Percentiles rank a stretch among this genome's conserved stretches.
Conservation (phyloP, 192 early-diverging fungal species). For the Coemansia sp. region DNA sequence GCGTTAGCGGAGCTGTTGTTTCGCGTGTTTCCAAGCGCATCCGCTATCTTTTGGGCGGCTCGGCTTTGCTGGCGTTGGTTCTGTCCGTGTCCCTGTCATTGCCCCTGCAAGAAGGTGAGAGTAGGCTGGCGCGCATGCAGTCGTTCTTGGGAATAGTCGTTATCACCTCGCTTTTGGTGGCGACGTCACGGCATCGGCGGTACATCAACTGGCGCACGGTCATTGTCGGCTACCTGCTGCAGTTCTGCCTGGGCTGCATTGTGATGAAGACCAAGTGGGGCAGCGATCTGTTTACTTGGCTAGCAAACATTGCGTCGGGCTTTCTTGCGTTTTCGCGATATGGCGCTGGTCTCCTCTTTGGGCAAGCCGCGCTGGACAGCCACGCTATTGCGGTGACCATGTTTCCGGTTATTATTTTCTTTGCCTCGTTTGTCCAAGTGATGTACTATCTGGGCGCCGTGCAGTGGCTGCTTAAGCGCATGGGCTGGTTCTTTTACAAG, state of each 20-base stretch:
- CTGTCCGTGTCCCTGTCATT: constrained; percentile 53
- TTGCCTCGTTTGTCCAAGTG: constrained; percentile 78
- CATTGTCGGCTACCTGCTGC: constrained; percentile 60
- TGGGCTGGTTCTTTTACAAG: constrained; percentile 64
- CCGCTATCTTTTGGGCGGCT: constrained; percentile 14
- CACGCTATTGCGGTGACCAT: constrained; percentile 63
- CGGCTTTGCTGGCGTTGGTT: constrained; percentile 34
- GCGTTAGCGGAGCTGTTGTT: background rate
- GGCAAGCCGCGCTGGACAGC: constrained; percentile 35
- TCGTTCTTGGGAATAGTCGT: constrained; percentile 67
- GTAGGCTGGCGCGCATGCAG: constrained; percentile 67
- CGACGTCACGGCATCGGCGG: constrained; percentile 59
- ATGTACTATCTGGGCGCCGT: constrained; percentile 79
- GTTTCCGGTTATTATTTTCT: constrained; percentile 84
- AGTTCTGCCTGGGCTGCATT: constrained; percentile 77
- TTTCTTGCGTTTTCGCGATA: constrained; percentile 64
- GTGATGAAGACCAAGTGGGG: constrained; percentile 71
- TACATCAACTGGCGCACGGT: constrained; percentile 77
- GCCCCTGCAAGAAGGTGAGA: constrained; percentile 48
- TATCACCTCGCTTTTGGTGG: constrained; percentile 52
- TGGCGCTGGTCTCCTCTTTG: constrained; percentile 66
- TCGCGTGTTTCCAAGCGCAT: constrained; percentile 31
- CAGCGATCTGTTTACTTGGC: constrained; percentile 65
- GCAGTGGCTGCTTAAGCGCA: constrained; percentile 70
- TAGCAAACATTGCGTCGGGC: constrained; percentile 54